Evolutionary conservation across 2,329 filamentous ascomycete genomes (phyloP).

Genomic region (Beauveria asiatica): DNA sequence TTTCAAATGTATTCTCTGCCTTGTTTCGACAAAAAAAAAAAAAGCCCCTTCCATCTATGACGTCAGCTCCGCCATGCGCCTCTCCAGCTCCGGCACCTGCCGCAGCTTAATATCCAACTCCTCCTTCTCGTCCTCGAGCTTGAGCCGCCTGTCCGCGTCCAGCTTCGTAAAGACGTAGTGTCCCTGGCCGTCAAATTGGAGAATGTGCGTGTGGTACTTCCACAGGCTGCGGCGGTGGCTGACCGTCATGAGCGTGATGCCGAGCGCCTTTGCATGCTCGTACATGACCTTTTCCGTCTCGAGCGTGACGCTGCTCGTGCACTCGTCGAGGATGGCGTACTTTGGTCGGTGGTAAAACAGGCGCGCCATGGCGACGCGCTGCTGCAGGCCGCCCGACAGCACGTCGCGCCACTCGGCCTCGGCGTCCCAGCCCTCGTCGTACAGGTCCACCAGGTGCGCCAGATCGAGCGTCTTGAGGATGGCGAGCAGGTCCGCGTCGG

Average conservation of each 20-base stretch:
- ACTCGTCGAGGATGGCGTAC: constrained; percentile 96
- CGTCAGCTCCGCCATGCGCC: constrained; percentile 72
- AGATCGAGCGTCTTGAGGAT: constrained; percentile 77
- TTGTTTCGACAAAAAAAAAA: neutral
- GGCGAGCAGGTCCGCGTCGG: constrained; percentile 68
- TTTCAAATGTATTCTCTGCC: too few species aligned
- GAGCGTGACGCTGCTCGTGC: constrained; percentile 88
- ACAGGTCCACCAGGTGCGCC: constrained; percentile 69
- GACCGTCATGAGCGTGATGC: constrained; percentile 95
- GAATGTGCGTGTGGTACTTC: constrained; percentile 90
- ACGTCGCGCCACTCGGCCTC: constrained; percentile 97
- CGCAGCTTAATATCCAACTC: constrained; percentile 80
- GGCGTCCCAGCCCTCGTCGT: constrained; percentile 75
- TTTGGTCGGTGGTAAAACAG: constrained; percentile 88
- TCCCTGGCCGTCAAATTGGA: constrained; percentile 95
- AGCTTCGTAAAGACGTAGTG: constrained; percentile 81
- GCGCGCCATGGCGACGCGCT: constrained; percentile 92
- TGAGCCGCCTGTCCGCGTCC: constrained; percentile 77
- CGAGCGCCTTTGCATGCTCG: constrained; percentile 83
- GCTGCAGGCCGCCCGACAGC: constrained; percentile 83
- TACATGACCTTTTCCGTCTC: constrained; percentile 97
- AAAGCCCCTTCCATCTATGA: neutral
- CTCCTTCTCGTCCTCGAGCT: constrained; percentile 92
- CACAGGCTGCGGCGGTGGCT: constrained; percentile 84
- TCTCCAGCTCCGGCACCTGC: constrained; percentile 80